Evolutionary conservation across 2,329 filamentous ascomycete genomes (phyloP).

Genomic region (Leptographium wingfieldii): DNA sequence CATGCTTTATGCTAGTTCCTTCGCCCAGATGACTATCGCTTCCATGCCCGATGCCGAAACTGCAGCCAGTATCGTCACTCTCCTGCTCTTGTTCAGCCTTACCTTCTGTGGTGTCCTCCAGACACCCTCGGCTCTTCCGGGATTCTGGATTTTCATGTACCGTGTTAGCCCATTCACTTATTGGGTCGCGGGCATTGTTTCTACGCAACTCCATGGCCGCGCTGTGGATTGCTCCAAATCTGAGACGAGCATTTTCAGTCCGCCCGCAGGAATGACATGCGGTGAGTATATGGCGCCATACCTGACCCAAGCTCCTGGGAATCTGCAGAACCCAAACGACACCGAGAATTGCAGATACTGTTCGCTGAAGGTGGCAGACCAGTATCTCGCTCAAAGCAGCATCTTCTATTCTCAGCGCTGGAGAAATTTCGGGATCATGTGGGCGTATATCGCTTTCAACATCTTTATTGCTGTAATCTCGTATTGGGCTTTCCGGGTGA

Average conservation of each 20-base stretch:
- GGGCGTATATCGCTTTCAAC: slow-evolving; percentile 54
- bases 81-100: slow-evolving; percentile 44
- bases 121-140: slow-evolving; percentile 41
- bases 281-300: slow-evolving; percentile 48
- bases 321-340: slow-evolving; percentile 48
- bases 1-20: slow-evolving; percentile 57
- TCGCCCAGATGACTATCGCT: slow-evolving; percentile 61
- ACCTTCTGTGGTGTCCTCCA: slow-evolving; percentile 52
- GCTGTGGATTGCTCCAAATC: slow-evolving; percentile 34
- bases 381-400: slow-evolving; percentile 36
- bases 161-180: slow-evolving; percentile 55
- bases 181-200: slow-evolving; percentile 54
- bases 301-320: slow-evolving; percentile 35
- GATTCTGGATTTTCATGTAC: slow-evolving; percentile 73
- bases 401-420: slow-evolving; percentile 45
- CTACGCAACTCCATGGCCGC: slow-evolving; percentile 48
- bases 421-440: slow-evolving; percentile 60
- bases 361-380: slow-evolving; percentile 45
- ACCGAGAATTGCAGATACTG: slow-evolving; percentile 54
- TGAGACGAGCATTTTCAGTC: slow-evolving; percentile 53
- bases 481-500: slow-evolving; percentile 52
- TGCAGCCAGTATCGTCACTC: slow-evolving; percentile 46
- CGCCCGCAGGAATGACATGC: slow-evolving; percentile 51
- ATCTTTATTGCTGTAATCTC: slow-evolving; percentile 42
- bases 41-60: slow-evolving; percentile 56